Conservation (phyloP, 495 filamentous ascomycete genomes). For the Lophiotrema nucula region DNA sequence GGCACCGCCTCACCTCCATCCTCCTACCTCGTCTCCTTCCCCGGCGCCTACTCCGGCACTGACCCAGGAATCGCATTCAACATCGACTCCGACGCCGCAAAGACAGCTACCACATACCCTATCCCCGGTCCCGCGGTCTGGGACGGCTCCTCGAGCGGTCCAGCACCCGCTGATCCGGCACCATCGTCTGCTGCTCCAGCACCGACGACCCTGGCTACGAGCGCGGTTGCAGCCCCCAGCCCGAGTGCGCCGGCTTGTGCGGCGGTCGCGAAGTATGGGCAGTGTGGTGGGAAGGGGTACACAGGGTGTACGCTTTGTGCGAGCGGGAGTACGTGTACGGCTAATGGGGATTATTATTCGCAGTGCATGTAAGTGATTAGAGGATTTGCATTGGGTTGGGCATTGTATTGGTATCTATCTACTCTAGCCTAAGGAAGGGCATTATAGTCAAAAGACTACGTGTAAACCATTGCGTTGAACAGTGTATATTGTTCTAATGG, state of each 20-base stretch:
- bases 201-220: constrained; percentile 13
- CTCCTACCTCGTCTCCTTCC: constrained; percentile 39
- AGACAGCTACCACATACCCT: constrained; percentile 26
- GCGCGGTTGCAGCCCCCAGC: constrained; percentile 2
- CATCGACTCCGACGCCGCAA: constrained; percentile 28
- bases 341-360: constrained; percentile 28
- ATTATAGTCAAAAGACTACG: no score
- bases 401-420: not conserved
- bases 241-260: constrained; percentile 1
- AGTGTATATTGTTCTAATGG: no score
- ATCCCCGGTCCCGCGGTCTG: constrained; percentile 35
- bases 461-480: no score
- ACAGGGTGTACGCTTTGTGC: constrained; percentile 29
- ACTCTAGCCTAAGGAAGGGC: no score
- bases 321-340: constrained; percentile 17
- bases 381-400: not conserved
- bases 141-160: constrained; percentile 11
- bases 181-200: not conserved
- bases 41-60: constrained; percentile 33
- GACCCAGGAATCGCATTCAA: constrained; percentile 32
- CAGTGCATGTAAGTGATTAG: constrained; percentile 20
- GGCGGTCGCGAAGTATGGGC: constrained; percentile 21
- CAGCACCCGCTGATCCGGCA: not conserved
- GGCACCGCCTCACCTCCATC: constrained; percentile 38
- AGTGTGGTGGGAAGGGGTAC: constrained; percentile 26